phyloP scores from a whole-genome alignment of 2,329 filamentous ascomycete species.

The Talaromyces marneffei region DNA sequence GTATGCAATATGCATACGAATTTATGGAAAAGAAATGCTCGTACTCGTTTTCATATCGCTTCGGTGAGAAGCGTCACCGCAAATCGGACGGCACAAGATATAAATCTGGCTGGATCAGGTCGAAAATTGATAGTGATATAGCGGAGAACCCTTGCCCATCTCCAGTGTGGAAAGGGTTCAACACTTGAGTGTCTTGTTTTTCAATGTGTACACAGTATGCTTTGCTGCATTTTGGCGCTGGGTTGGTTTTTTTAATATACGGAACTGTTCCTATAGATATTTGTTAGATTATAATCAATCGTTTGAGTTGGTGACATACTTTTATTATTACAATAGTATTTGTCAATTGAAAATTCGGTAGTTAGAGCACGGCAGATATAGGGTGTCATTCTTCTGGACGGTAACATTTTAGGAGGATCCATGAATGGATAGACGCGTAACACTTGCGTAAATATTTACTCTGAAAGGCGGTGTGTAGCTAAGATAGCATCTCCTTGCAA shows the following conservation, averaged over 20 bases:
- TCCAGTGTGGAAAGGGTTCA: slow-evolving; percentile 8
- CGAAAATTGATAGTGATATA: slow-evolving; percentile 10
- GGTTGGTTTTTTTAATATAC: slow-evolving; percentile 1
- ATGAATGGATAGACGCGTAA: not conserved
- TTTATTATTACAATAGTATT: not conserved
- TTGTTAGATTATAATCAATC: not conserved
- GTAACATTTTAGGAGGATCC: too few species aligned
- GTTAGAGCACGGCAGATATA: not conserved
- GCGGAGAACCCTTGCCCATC: slow-evolving; percentile 5
- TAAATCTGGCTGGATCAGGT: slow-evolving; percentile 12
- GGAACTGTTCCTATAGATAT: not conserved
- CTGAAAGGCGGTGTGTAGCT: too few species aligned
- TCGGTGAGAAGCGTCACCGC: slow-evolving; percentile 5
- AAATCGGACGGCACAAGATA: slow-evolving; percentile 8
- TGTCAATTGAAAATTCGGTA: not conserved
- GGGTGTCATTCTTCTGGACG: not conserved
- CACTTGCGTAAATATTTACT: not conserved
- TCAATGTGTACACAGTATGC: not conserved
- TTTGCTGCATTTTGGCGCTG: slow-evolving; percentile 6
- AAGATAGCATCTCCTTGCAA: not conserved
- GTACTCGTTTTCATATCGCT: slow-evolving; percentile 14
- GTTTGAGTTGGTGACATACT: not conserved
- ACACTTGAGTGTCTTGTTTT: not conserved
- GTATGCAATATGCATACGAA: slow-evolving; percentile 31
- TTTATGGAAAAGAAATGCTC: slow-evolving; percentile 8